Evolutionary conservation across 176 grass and related monocot species (phyloP).

Genomic region (Areca catechu): DNA sequence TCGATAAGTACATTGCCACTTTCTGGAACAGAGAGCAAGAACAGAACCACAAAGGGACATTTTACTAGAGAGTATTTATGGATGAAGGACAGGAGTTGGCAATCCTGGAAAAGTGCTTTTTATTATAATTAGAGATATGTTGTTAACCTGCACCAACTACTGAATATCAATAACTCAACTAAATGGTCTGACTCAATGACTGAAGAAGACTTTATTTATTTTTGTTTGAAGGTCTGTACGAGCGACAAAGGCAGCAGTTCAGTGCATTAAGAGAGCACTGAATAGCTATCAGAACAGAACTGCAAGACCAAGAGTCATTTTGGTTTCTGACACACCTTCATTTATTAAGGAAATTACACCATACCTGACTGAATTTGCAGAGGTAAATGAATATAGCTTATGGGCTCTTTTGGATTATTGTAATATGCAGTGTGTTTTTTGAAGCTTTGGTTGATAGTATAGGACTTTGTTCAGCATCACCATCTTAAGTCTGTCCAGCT

Average conservation of each 20-base stretch:
- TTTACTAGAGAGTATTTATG: no score
- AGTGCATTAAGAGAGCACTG: slow-evolving; percentile 71
- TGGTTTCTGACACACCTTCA: slow-evolving; percentile 73
- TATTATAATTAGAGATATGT: no score
- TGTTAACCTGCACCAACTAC: no score
- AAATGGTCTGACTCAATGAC: no score
- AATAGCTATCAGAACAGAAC: slow-evolving; percentile 22
- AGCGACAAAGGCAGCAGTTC: slow-evolving; percentile 72
- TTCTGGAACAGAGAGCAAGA: no score
- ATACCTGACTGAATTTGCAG: slow-evolving; percentile 60
- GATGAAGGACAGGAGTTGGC: no score
- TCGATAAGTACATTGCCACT: no score
- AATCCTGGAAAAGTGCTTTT: no score
- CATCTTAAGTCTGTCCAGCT: no score
- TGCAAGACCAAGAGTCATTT: slow-evolving; percentile 43
- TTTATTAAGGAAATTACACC: slow-evolving; percentile 64
- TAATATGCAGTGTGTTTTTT: not conserved
- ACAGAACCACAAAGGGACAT: no score
- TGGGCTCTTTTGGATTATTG: not conserved
- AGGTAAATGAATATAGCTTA: slow-evolving; percentile 35
- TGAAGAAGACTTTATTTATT: slow-evolving; percentile 21
- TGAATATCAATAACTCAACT: no score
- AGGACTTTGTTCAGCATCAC: no score
- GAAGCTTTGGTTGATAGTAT: slow-evolving; percentile 1
- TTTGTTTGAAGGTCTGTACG: slow-evolving; percentile 47